Conservation (phyloP, 306 rosid species). For the Prosopis cineraria region DNA sequence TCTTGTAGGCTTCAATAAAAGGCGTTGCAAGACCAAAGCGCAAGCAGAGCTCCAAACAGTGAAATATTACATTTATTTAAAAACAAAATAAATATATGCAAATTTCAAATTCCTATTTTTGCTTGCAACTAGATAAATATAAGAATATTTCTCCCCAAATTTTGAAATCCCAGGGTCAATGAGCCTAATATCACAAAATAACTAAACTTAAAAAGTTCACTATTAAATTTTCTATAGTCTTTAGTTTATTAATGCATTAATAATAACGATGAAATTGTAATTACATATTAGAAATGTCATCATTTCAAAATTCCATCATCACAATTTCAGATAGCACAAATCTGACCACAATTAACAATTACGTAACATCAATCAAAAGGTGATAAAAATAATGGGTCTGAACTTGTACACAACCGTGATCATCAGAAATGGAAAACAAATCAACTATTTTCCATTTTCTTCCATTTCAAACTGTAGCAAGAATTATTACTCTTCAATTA, state of each 20-base stretch:
- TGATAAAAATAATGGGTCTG: neutral
- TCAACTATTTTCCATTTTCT: neutral
- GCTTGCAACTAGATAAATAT: neutral
- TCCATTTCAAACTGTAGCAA: neutral
- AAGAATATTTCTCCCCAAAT: neutral
- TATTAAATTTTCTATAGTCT: neutral
- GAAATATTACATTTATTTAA: neutral
- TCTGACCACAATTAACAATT: neutral
- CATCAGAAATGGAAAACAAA: neutral
- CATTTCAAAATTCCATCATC: neutral
- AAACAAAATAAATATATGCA: neutral
- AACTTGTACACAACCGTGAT: neutral
- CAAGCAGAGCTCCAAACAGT: neutral
- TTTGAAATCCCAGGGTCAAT: neutral
- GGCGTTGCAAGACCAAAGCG: neutral
- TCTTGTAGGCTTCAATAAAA: constrained; percentile 1
- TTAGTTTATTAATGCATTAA: neutral
- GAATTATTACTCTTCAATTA: neutral
- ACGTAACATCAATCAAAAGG: neutral
- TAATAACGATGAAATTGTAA: neutral
- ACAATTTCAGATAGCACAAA: neutral
- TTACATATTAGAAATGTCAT: neutral
- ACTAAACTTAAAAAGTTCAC: neutral
- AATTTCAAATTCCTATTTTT: neutral
- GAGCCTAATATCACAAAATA: neutral